Base-by-base conservation (phyloP, 495 filamentous ascomycete species). In the Neurospora sp. region DNA sequence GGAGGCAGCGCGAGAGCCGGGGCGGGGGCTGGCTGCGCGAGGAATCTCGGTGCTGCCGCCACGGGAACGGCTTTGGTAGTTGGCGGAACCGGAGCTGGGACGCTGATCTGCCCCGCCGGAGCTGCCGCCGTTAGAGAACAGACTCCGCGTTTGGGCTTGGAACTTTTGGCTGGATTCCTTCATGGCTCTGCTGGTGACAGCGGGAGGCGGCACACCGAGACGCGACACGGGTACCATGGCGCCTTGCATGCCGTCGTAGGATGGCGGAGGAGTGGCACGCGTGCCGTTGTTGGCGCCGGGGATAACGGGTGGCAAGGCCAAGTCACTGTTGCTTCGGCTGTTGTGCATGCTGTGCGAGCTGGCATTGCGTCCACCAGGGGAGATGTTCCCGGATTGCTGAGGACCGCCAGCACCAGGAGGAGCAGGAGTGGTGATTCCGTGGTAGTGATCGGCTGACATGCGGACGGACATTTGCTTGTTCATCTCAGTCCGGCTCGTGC, bases 121-220 rank as follows among this genome's bases (percentile, higher is more conserved):
- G 53, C 14, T 66, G 53, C 22, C 53, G 16, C 53, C 53, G 53
- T 66, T 66, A 35, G 53, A 66, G 53, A 97, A 93, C 88, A 97
- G 91, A 76, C 87, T 91, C 70, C 92, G 89, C 9, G 91, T 92
- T 81, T 97, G 92, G 70, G 91, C 89, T 61, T 92, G 88, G 78
- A 96, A 97, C 77, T 92, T 92, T 71, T 94, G 89, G 1, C 93
- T 94, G 14, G 95, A 92, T 77, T 96, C 91, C 75, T 97, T 91
- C 96, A 99, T 99, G 66, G 94, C 91, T 71, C 90, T 90, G 9
- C 92, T 91, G 0, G 96, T 98, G 74, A 94, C 93, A 12, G 96
- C 96, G 0, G 95, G 96, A 71, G 96, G 89, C 1, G 96, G 96
- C 18, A 94, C 92, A 73, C 91, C 96, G 14, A 99, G 89, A 59